Evolutionary conservation across 1,139 yeast genomes (phyloP).

Genomic region (Protomyces gravidus): DNA sequence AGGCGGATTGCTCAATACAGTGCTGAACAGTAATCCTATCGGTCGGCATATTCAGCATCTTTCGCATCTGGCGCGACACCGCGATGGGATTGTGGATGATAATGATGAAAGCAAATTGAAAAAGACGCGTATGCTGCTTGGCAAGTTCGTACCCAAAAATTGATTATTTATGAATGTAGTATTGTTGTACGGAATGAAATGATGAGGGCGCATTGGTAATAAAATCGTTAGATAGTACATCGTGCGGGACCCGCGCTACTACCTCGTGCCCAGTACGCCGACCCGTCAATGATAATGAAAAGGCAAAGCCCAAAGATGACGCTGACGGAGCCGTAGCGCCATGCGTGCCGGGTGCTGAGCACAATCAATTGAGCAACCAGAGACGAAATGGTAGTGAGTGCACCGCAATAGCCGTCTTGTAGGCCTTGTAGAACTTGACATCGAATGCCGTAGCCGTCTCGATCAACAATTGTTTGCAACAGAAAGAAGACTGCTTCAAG

Average conservation of each 20-base stretch:
- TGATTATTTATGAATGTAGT: background rate
- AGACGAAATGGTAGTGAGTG: slow-evolving; percentile 37
- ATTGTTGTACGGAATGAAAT: background rate
- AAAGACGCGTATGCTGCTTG: slow-evolving; percentile 29
- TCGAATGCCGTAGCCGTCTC: slow-evolving; percentile 34
- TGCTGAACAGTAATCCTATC: slow-evolving; percentile 17
- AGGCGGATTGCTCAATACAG: slow-evolving; percentile 1
- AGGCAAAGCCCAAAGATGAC: slow-evolving; percentile 28
- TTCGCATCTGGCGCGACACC: slow-evolving; percentile 23
- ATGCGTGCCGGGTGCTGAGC: slow-evolving; percentile 33
- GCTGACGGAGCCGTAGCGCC: slow-evolving; percentile 31
- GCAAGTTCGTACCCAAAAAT: slow-evolving; percentile 23
- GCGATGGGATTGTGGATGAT: slow-evolving; percentile 26
- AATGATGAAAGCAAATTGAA: slow-evolving; percentile 27
- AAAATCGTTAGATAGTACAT: too few relatives aligned
- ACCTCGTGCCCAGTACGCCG: slow-evolving; percentile 27
- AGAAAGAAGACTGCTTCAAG: slow-evolving; percentile 56
- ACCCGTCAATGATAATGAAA: slow-evolving; percentile 32
- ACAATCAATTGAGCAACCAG: slow-evolving; percentile 38
- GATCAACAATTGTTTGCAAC: slow-evolving; percentile 41
- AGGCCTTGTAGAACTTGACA: slow-evolving; percentile 39
- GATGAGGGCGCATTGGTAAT: too few relatives aligned
- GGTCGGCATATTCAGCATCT: slow-evolving; percentile 27
- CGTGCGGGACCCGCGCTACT: background rate
- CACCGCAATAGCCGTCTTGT: slow-evolving; percentile 39